These are phyloP conservation scores for Rhodotorula kratochvilovae DNA, from an alignment of 768 basidiomycete genomes.

Conservation along the genomic window DNA sequence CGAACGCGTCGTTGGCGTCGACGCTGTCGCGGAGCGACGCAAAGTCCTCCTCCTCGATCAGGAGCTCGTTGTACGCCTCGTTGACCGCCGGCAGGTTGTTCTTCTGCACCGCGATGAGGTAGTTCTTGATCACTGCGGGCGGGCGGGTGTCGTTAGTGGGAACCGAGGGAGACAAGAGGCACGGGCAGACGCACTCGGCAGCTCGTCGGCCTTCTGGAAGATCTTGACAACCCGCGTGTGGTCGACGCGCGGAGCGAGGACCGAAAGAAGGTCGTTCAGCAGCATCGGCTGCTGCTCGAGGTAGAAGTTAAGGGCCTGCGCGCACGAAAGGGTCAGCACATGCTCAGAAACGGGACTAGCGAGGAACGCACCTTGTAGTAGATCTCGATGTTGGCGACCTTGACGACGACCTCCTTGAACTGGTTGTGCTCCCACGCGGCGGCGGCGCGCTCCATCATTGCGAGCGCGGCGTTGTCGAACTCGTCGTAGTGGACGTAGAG, in stretches of 20 bases:
- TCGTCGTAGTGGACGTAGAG: constrained; percentile 98
- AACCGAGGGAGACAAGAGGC: neutral
- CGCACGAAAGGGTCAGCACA: neutral
- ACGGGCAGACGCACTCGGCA: constrained; percentile 51
- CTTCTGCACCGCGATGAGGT: constrained; percentile 95
- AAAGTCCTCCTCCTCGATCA: constrained; percentile 99
- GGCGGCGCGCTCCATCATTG: constrained; percentile 97
- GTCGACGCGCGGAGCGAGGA: constrained; percentile 88
- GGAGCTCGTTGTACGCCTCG: constrained; percentile 93
- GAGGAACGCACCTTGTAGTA: constrained; percentile 67
- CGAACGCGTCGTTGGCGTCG: constrained; percentile 97
- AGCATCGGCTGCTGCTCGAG: constrained; percentile 87
- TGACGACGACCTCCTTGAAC: constrained; percentile 96
- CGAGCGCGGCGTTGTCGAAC: constrained; percentile 94
- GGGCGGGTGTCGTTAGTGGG: constrained; percentile 44
- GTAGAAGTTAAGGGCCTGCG: constrained; percentile 74
- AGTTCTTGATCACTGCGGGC: constrained; percentile 69
- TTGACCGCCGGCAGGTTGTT: constrained; percentile 96
- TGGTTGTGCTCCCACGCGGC: constrained; percentile 99
- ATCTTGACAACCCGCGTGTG: constrained; percentile 91
- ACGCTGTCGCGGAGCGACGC: constrained; percentile 95
- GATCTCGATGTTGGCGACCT: constrained; percentile 95
- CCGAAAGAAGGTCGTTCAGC: constrained; percentile 85
- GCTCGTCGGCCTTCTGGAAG: constrained; percentile 86
- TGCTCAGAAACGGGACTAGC: no score